Evolutionary conservation across 306 rosid genomes (phyloP).

Genomic region (Canavalia gladiata): DNA sequence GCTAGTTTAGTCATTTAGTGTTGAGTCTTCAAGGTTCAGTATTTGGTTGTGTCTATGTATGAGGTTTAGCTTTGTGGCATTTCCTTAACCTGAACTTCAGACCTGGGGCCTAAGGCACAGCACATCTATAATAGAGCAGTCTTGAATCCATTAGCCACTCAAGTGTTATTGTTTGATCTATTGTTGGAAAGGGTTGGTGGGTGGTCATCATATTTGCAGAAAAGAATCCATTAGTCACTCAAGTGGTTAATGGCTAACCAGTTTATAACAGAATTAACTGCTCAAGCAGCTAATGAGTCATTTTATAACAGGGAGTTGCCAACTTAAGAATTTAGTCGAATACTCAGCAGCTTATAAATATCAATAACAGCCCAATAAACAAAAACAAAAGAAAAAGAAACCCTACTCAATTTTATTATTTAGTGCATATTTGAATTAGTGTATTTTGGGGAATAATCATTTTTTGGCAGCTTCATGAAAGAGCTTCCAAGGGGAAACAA

Average conservation of each 20-base stretch:
- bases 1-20: constrained; percentile 6
- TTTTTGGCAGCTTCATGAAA: too few species aligned
- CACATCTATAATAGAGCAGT: background rate
- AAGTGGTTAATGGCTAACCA: background rate
- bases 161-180: background rate
- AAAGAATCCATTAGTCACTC: background rate
- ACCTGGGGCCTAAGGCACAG: background rate
- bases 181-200: background rate
- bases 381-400: too few species aligned
- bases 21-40: background rate
- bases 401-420: too few species aligned
- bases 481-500: background rate
- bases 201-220: background rate
- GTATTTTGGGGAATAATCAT: background rate
- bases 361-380: too few species aligned
- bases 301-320: too few species aligned
- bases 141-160: background rate
- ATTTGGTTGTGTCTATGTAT: background rate
- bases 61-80: background rate
- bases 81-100: background rate
- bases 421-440: background rate
- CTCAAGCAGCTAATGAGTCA: too few species aligned
- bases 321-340: too few species aligned
- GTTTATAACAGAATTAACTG: too few species aligned
- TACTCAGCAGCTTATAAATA: too few species aligned